Conservation (phyloP, 768 basidiomycete genomes). For the Kwoniella europaea region DNA sequence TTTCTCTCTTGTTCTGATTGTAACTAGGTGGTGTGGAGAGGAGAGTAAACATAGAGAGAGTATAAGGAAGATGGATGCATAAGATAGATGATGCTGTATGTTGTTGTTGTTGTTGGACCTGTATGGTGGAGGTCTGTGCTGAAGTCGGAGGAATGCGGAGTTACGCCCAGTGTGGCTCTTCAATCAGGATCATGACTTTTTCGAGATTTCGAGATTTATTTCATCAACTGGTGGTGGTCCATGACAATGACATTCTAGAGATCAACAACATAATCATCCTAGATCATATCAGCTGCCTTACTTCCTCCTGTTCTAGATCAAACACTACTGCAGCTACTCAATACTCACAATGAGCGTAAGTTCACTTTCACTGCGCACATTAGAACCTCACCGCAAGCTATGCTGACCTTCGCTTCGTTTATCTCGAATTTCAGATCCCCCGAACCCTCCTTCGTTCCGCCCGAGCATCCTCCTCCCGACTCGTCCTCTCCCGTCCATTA, state of each 20-base stretch:
- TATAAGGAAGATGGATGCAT: neutral
- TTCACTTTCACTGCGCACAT: neutral
- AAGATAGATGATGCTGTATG: neutral
- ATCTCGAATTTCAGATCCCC: constrained; percentile 13
- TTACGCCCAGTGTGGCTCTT: constrained; percentile 7
- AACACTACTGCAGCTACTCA: neutral
- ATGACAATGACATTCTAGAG: no score
- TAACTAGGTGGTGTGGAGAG: neutral
- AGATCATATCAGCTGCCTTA: no score
- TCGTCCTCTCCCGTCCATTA: constrained; percentile 17
- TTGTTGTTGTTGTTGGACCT: constrained; percentile 18
- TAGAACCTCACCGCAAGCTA: no score
- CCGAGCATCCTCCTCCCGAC: constrained; percentile 25
- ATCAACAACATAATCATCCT: neutral
- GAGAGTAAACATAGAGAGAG: no score
- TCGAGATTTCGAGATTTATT: constrained; percentile 10
- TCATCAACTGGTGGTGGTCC: no score
- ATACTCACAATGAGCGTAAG: constrained; percentile 26
- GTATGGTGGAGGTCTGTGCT: constrained; percentile 20
- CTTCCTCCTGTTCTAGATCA: no score
- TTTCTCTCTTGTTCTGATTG: neutral
- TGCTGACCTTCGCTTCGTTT: neutral
- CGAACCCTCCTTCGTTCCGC: constrained; percentile 27
- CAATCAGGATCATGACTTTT: neutral
- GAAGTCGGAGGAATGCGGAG: constrained; percentile 9